Percentiles rank a stretch among this genome's conserved stretches.
phyloP scores from a whole-genome alignment of 2,329 filamentous ascomycete genomes.

The Ceratocystis cubensis region DNA sequence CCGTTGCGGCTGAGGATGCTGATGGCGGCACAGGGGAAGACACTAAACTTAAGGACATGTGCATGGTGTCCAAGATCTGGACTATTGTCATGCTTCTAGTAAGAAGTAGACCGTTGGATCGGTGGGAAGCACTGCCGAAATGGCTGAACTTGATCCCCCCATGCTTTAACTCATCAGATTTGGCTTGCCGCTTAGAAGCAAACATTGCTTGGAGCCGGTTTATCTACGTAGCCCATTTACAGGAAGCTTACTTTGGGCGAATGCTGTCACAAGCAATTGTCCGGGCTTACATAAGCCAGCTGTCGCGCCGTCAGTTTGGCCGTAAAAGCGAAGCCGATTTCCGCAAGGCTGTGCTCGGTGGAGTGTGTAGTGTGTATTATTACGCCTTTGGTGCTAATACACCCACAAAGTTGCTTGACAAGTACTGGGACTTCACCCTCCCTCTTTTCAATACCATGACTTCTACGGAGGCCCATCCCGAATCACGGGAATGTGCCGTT shows the following conservation, averaged over 20 bases:
- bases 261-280: slow-evolving; percentile 29
- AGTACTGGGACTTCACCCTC: slow-evolving; percentile 68
- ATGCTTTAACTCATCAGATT: slow-evolving; percentile 71
- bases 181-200: slow-evolving; percentile 58
- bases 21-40: background rate
- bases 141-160: slow-evolving; percentile 71
- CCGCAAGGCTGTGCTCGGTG: slow-evolving; percentile 47
- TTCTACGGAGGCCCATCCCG: slow-evolving; percentile 16
- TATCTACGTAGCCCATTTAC: slow-evolving; percentile 58
- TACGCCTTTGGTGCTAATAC: slow-evolving; percentile 65
- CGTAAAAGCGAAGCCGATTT: slow-evolving; percentile 45
- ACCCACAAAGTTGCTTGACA: slow-evolving; percentile 52
- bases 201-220: slow-evolving; percentile 79
- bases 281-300: slow-evolving; percentile 16
- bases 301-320: slow-evolving; percentile 16
- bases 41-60: slow-evolving; percentile 22
- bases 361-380: slow-evolving; percentile 70
- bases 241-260: slow-evolving; percentile 45
- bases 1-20: slow-evolving; percentile 21
- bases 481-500: slow-evolving; percentile 44
- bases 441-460: slow-evolving; percentile 27
- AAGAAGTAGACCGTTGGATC: slow-evolving; percentile 45
- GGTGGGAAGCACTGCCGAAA: slow-evolving; percentile 59
- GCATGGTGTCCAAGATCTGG: slow-evolving; percentile 78
- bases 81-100: slow-evolving; percentile 68